Conservation (phyloP, 1,284 basidiomycete genomes). For the Sphaerobolus stellatus region DNA sequence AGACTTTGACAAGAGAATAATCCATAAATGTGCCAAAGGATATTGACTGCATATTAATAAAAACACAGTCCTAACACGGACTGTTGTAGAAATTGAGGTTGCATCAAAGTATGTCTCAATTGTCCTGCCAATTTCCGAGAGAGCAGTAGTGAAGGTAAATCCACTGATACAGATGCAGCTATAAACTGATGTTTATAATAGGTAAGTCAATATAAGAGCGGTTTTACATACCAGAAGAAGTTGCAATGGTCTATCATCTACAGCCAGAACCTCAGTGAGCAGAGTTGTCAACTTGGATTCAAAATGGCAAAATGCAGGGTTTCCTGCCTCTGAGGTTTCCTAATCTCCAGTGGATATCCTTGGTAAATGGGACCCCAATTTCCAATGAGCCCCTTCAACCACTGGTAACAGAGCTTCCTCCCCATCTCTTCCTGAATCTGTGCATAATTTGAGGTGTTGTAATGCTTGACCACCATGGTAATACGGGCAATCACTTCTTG, state of each 20-base stretch:
- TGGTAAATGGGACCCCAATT: background rate
- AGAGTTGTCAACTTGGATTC: background rate
- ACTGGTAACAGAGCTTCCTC: background rate
- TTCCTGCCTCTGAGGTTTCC: background rate
- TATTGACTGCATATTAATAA: background rate
- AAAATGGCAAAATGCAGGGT: background rate
- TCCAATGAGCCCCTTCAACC: background rate
- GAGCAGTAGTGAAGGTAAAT: constrained; percentile 25
- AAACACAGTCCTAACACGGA: background rate
- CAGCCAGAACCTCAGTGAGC: background rate
- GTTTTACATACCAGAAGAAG: background rate
- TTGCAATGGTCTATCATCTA: background rate
- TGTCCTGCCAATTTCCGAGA: constrained; percentile 23
- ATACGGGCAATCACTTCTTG: background rate
- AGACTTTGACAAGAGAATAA: background rate
- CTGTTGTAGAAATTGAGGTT: constrained; percentile 20
- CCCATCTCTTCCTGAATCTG: background rate
- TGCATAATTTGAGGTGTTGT: background rate
- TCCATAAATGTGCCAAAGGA: background rate
- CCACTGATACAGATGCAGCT: constrained; percentile 25
- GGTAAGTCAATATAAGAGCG: too few relatives aligned
- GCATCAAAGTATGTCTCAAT: constrained; percentile 25
- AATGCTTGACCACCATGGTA: background rate
- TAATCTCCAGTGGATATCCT: background rate
- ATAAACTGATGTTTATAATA: too few relatives aligned